phyloP scores from a whole-genome alignment of 2,329 filamentous ascomycete species.

The Byssoonygena ceratinophila region DNA sequence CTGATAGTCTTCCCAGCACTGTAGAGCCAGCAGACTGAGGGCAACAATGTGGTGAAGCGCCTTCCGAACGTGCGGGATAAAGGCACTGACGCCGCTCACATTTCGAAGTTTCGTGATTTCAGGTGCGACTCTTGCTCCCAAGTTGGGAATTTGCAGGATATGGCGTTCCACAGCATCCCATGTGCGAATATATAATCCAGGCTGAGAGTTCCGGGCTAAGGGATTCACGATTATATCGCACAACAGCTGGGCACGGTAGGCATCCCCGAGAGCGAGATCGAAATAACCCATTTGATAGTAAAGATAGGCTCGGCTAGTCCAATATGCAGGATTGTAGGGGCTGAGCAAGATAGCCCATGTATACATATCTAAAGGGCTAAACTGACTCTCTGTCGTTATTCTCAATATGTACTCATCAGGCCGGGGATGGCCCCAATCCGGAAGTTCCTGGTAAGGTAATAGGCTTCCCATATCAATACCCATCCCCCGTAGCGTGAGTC shows the following conservation, averaged over 20 bases:
- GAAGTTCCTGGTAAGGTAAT: slow-evolving; percentile 22
- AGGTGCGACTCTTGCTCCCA: slow-evolving; percentile 10
- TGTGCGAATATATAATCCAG: slow-evolving; percentile 24
- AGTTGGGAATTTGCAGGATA: slow-evolving; percentile 18
- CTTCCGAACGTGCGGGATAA: slow-evolving; percentile 24
- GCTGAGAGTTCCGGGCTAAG: slow-evolving; percentile 18
- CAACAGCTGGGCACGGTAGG: slow-evolving; percentile 28
- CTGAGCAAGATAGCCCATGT: slow-evolving; percentile 28
- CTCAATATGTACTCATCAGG: slow-evolving; percentile 17
- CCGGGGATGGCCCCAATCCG: slow-evolving; percentile 22
- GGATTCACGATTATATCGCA: slow-evolving; percentile 24
- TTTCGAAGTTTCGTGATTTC: slow-evolving; percentile 20
- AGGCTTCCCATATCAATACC: slow-evolving; percentile 15
- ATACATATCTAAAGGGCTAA: slow-evolving; percentile 29
- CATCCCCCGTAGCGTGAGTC: neutral
- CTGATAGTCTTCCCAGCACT: slow-evolving; percentile 25
- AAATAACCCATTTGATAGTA: slow-evolving; percentile 27
- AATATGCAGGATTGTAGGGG: slow-evolving; percentile 32
- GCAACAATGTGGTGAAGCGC: slow-evolving; percentile 24
- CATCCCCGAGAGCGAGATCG: slow-evolving; percentile 31
- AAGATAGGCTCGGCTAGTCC: slow-evolving; percentile 29
- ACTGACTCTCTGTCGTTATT: slow-evolving; percentile 12
- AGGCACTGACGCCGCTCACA: slow-evolving; percentile 23
- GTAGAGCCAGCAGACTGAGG: slow-evolving; percentile 25
- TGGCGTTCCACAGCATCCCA: slow-evolving; percentile 29